Conservation (phyloP, 805 yeast species). For the Metschnikowia colocasiae region DNA sequence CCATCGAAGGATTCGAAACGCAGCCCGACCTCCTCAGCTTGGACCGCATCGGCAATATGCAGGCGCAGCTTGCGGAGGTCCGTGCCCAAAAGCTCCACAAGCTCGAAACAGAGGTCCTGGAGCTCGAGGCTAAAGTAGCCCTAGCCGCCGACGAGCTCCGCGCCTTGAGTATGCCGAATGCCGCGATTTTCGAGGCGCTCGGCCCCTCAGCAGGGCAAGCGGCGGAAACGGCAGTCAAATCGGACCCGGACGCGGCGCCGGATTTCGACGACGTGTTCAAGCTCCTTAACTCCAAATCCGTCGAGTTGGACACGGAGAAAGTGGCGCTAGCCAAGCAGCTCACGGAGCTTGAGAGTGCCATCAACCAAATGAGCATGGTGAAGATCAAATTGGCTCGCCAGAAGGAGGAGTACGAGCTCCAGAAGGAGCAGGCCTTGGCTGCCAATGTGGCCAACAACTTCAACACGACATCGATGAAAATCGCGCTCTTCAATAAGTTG, state of each 20-base stretch:
- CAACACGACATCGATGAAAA: slow-evolving; percentile 47
- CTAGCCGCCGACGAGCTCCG: slow-evolving; percentile 18
- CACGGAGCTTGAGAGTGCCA: slow-evolving; percentile 45
- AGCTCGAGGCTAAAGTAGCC: slow-evolving; percentile 13
- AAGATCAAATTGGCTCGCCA: slow-evolving; percentile 36
- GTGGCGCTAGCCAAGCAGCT: slow-evolving; percentile 50
- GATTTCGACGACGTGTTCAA: slow-evolving; percentile 23
- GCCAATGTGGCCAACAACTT: slow-evolving; percentile 33
- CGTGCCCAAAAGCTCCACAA: slow-evolving; percentile 25
- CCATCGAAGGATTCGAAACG: slow-evolving; percentile 48
- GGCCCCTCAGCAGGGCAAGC: slow-evolving; percentile 6
- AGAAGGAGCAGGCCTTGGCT: slow-evolving; percentile 26
- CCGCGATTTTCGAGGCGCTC: slow-evolving; percentile 21
- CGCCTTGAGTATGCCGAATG: slow-evolving; percentile 21
- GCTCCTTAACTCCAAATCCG: slow-evolving; percentile 25
- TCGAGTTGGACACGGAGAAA: slow-evolving; percentile 43
- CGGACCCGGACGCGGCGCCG: slow-evolving; percentile 21
- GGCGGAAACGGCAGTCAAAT: not conserved
- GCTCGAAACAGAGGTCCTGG: slow-evolving; percentile 8
- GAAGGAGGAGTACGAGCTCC: slow-evolving; percentile 34
- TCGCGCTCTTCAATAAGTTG: slow-evolving; percentile 56
- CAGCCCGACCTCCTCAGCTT: slow-evolving; percentile 48
- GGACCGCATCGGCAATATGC: slow-evolving; percentile 40
- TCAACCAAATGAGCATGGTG: slow-evolving; percentile 30
- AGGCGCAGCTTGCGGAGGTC: slow-evolving; percentile 25